Evolutionary conservation across 2,329 filamentous ascomycete genomes (phyloP).

Genomic region (Xylaria sp.): DNA sequence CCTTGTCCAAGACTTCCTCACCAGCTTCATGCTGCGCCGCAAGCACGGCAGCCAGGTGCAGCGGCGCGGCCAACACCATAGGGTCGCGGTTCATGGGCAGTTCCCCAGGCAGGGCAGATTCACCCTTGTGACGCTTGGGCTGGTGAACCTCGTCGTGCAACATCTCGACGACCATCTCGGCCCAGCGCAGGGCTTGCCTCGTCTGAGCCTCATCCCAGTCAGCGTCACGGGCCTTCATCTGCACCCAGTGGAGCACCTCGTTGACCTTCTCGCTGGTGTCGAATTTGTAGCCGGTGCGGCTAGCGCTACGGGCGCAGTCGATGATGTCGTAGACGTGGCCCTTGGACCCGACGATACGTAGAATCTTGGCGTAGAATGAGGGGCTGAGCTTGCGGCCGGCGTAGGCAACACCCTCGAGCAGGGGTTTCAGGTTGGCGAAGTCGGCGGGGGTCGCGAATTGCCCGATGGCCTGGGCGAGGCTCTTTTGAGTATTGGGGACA

Average conservation of each 20-base stretch:
- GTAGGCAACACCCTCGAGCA: conserved; percentile 62
- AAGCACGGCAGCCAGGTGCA: conserved; percentile 57
- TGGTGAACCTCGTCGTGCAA: conserved; percentile 57
- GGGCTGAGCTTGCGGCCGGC: conserved; percentile 53
- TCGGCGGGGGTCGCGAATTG: conserved; percentile 61
- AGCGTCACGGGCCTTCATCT: conserved; percentile 55
- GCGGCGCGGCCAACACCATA: conserved; percentile 53
- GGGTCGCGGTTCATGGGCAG: conserved; percentile 55
- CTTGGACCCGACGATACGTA: conserved; percentile 53
- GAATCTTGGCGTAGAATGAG: conserved; percentile 52
- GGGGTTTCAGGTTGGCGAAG: conserved; percentile 62
- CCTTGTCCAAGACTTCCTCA: conserved; percentile 48
- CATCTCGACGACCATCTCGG: conserved; percentile 60
- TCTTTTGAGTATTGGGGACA: conserved; percentile 55
- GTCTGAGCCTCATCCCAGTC: conserved; percentile 51
- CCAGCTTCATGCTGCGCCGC: conserved; percentile 49
- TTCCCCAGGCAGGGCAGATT: conserved; percentile 33
- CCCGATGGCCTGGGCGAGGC: conserved; percentile 52
- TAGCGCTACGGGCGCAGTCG: conserved; percentile 59
- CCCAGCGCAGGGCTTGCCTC: conserved; percentile 56
- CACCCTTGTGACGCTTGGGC: conserved; percentile 33
- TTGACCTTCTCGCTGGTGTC: conserved; percentile 54
- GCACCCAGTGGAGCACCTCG: conserved; percentile 52
- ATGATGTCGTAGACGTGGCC: conserved; percentile 59
- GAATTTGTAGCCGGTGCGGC: conserved; percentile 59